phyloP scores from a whole-genome alignment of 768 basidiomycete species.

The Mycena galopus region DNA sequence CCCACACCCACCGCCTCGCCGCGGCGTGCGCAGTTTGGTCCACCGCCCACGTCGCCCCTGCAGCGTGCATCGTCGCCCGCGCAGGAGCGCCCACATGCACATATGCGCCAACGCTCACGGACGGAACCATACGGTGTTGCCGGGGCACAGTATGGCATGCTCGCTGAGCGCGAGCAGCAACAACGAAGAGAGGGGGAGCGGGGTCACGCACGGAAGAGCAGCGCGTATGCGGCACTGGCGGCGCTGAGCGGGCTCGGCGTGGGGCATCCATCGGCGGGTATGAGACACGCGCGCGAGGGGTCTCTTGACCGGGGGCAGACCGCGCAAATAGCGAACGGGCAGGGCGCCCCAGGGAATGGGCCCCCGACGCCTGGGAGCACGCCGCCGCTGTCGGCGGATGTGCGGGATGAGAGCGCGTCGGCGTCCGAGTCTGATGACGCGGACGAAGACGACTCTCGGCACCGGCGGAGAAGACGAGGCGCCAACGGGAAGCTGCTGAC shows the following conservation, averaged over 20 bases:
- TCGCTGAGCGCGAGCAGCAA: neutral
- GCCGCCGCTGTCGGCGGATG: conserved; percentile 34
- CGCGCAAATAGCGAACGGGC: neutral
- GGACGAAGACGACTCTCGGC: conserved; percentile 40
- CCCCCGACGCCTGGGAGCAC: conserved; percentile 34
- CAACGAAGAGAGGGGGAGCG: neutral
- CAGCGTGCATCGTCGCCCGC: neutral
- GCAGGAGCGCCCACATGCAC: neutral
- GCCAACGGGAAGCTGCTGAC: conserved; percentile 34
- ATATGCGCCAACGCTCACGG: neutral
- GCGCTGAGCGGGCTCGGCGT: conserved; percentile 15
- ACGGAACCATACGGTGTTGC: conserved; percentile 18
- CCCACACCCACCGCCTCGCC: neutral
- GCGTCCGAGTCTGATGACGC: conserved; percentile 20
- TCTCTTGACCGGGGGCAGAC: neutral
- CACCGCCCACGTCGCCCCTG: neutral
- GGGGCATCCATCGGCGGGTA: neutral
- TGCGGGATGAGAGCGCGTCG: conserved; percentile 10
- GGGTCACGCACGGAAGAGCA: conserved; percentile 36
- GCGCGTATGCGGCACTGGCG: conserved; percentile 36
- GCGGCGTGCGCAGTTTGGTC: neutral
- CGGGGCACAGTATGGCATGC: neutral
- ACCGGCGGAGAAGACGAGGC: conserved; percentile 37
- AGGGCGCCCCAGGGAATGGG: neutral
- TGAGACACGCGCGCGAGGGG: neutral